phyloP scores from a whole-genome alignment of 2,329 filamentous ascomycete genomes.

The Teratosphaeria gauchensis region DNA sequence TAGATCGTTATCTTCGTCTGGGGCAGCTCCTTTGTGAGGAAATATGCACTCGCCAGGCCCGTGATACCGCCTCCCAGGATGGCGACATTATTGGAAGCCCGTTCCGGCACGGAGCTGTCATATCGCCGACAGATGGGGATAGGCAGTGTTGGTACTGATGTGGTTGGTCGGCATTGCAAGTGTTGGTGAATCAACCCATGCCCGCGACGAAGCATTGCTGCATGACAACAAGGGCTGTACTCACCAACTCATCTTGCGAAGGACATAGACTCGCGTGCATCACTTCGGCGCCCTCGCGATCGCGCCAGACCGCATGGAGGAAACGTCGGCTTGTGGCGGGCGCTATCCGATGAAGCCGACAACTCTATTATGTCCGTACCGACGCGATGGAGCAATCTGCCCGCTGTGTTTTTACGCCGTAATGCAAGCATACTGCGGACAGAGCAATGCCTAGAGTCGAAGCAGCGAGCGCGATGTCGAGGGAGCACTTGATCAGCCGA shows the following conservation, averaged over 20 bases:
- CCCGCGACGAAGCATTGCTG: conserved; percentile 20
- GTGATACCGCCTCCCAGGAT: conserved; percentile 76
- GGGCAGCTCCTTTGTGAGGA: conserved; percentile 59
- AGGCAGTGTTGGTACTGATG: not conserved
- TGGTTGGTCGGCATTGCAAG: not conserved
- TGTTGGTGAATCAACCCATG: conserved; percentile 7
- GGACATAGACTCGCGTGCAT: too few species aligned
- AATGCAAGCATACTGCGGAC: too few species aligned
- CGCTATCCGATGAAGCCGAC: too few species aligned
- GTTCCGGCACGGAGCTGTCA: conserved; percentile 6
- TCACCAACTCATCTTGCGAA: not conserved
- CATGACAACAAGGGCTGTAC: conserved; percentile 7
- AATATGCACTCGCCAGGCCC: conserved; percentile 69
- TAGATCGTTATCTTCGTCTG: conserved; percentile 68
- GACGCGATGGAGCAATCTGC: too few species aligned
- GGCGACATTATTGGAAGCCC: conserved; percentile 42
- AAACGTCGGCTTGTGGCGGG: too few species aligned
- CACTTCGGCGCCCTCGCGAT: too few species aligned
- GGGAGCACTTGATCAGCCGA: too few species aligned
- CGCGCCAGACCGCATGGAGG: too few species aligned
- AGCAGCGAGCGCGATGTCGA: too few species aligned
- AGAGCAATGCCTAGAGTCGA: too few species aligned
- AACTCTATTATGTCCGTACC: too few species aligned
- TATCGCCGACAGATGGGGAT: not conserved
- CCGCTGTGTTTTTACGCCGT: too few species aligned